Conservation (phyloP, 345 rosid species). For the Linum lewisii region DNA sequence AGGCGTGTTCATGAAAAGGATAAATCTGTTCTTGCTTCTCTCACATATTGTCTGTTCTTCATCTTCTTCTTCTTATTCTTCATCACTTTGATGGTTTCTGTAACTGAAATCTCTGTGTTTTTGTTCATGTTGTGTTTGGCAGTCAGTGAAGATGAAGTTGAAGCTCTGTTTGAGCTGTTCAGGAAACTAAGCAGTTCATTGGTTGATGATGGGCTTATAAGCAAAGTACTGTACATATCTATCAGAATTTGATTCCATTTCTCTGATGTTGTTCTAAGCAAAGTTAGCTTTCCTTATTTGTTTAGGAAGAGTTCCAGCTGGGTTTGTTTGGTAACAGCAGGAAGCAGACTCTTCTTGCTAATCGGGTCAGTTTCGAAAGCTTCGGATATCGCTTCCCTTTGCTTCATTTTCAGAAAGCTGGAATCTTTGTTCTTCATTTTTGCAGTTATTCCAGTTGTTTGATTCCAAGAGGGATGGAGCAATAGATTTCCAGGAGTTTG, state of each 20-base stretch:
- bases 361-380: conserved; percentile 23
- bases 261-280: neutral
- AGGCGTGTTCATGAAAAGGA: conserved; percentile 9
- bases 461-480: conserved; percentile 52
- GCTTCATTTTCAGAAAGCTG: neutral
- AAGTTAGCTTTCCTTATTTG: neutral
- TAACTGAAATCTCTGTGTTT: neutral
- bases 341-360: conserved; percentile 36
- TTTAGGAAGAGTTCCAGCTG: conserved; percentile 61
- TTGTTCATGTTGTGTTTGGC: conserved; percentile 8
- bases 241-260: neutral
- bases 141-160: conserved; percentile 50
- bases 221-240: conserved; percentile 37
- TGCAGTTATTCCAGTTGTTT: conserved; percentile 54
- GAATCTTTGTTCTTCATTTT: neutral
- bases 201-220: conserved; percentile 43
- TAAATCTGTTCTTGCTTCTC: conserved; percentile 25
- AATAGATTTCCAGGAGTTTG: conserved; percentile 63
- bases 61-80: neutral
- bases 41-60: conserved; percentile 19
- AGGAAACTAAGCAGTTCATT: conserved; percentile 53
- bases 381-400: neutral
- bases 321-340: conserved; percentile 52
- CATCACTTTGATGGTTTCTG: neutral
- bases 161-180: conserved; percentile 47